Percentiles rank a stretch among this genome's conserved stretches.
Conservation (phyloP, 495 filamentous ascomycete genomes). For the Massariosphaeria phaeospora region DNA sequence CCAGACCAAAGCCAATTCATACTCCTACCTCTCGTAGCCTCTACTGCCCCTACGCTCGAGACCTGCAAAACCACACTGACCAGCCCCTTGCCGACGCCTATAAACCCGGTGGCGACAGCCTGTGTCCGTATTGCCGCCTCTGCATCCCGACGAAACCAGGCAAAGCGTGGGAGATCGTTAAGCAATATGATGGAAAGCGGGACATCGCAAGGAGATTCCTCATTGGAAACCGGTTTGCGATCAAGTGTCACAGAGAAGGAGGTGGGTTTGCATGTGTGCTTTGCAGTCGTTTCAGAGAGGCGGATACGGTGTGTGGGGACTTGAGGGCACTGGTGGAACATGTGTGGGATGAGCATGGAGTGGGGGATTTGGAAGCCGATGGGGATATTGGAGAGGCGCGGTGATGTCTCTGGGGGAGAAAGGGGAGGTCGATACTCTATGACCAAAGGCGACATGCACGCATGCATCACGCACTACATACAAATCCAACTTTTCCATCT, state of each 20-base stretch:
- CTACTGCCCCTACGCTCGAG: conserved; percentile 20
- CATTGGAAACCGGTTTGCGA: conserved; percentile 14
- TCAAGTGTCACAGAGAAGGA: conserved; percentile 25
- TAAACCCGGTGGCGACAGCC: conserved; percentile 8
- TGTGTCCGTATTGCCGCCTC: conserved; percentile 22
- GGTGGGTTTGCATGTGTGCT: conserved; percentile 24
- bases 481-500: too few relatives aligned
- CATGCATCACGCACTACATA: too few relatives aligned
- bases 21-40: conserved; percentile 5
- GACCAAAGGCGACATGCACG: too few relatives aligned
- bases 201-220: conserved; percentile 5
- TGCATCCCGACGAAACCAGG: conserved; percentile 7
- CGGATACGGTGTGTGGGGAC: conserved; percentile 20
- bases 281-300: conserved; percentile 6
- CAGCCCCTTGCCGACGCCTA: conserved; percentile 20
- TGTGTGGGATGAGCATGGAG: conserved; percentile 19
- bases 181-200: conserved; percentile 5
- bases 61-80: conserved; percentile 15
- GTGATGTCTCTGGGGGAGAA: neutral
- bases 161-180: conserved; percentile 19
- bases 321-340: conserved; percentile 22
- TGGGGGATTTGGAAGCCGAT: conserved; percentile 11
- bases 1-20: neutral
- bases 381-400: conserved; percentile 20
- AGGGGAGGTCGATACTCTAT: too few relatives aligned